Base-by-base conservation (phyloP, 1,284 basidiomycete genomes). In the Schizophyllum amplum region DNA sequence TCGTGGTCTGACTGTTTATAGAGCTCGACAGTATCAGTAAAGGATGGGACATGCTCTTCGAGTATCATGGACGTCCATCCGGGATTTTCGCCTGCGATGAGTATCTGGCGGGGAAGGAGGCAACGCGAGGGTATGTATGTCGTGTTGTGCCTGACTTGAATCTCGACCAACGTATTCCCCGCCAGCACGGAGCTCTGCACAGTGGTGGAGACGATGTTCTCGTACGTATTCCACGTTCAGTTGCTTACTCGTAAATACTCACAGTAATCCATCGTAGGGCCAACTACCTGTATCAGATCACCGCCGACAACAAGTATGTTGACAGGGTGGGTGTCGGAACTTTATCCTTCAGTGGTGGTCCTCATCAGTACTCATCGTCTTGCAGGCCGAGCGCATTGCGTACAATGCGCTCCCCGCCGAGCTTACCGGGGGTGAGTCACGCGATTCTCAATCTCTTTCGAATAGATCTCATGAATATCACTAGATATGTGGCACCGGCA, bases 41-140 rank as follows among this genome's bases (percentile, higher is more conserved):
- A 42, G 79, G 78, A 1, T 83, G 81, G 79, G 81, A 83, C 61
- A 62, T 81, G 56, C 65, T 83, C 17, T 83, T 82, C 72, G 64
- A 81, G 63, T 84, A 83, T 63, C 81, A 84, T 59, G 81, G 82
- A 7, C 73, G 80, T 1, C 81, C 81, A 0, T 82, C 80, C 3
- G 81, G 81, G 1, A 82, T 81, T 13, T 82, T 74, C 60, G 78
- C 77, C 26, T 80, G 81, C 4, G 81, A 83, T 56, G 81, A 83
- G 61, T 82, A 82, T 59, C 70, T 83, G 4, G 80, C 82, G 21
- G 80, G 81, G 17, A 66, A 79, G 6, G 78, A 78, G 60, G 80
- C 81, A 20, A 68, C 71, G 26, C 66, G 81, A 67, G 81, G 81
- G 80, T 81, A 62, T 54, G 72, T 63, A 62, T 64, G n/a, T 71